phyloP scores from a whole-genome alignment of 495 filamentous ascomycete genomes.

The Margaritispora aquatica region DNA sequence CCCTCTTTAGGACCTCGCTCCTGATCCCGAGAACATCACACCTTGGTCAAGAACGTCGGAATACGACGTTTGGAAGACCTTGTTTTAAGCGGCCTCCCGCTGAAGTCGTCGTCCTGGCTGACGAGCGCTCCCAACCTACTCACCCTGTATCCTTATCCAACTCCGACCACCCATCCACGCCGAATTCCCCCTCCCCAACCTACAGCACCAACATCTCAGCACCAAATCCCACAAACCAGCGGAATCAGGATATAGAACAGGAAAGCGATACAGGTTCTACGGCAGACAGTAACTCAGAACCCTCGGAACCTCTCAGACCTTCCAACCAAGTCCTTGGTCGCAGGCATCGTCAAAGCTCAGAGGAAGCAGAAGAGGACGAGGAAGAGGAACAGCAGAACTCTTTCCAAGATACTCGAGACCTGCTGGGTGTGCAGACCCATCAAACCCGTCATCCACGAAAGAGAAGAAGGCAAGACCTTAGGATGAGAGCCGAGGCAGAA shows the following conservation, averaged over 20 bases:
- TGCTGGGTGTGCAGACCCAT: slow-evolving; percentile 3
- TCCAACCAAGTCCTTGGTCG: slow-evolving; percentile 20
- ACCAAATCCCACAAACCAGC: slow-evolving; percentile 15
- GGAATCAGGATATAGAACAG: neutral
- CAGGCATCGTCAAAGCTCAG: slow-evolving; percentile 16
- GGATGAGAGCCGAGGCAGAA: slow-evolving; percentile 25
- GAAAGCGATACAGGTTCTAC: neutral
- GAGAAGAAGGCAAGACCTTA: slow-evolving; percentile 28
- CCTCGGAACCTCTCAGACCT: slow-evolving; percentile 11
- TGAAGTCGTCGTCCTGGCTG: slow-evolving; percentile 37
- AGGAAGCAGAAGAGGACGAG: slow-evolving; percentile 16
- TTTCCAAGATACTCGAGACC: slow-evolving; percentile 1
- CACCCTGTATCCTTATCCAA: slow-evolving; percentile 26
- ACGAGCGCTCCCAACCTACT: slow-evolving; percentile 32
- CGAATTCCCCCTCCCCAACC: slow-evolving; percentile 31
- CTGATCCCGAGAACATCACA: slow-evolving; percentile 2
- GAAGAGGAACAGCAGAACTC: neutral
- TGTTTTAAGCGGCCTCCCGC: slow-evolving; percentile 24
- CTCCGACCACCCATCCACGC: slow-evolving; percentile 39
- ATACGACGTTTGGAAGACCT: slow-evolving; percentile 3
- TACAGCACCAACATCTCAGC: slow-evolving; percentile 33
- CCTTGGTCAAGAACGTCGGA: neutral
- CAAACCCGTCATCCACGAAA: slow-evolving; percentile 24
- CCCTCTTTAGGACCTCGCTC: neutral
- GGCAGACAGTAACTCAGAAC: neutral